Evolutionary conservation across 257 asterid species (phyloP), one percentile per base, ranked within the genome.

Genomic region (Ilex asprella): DNA sequence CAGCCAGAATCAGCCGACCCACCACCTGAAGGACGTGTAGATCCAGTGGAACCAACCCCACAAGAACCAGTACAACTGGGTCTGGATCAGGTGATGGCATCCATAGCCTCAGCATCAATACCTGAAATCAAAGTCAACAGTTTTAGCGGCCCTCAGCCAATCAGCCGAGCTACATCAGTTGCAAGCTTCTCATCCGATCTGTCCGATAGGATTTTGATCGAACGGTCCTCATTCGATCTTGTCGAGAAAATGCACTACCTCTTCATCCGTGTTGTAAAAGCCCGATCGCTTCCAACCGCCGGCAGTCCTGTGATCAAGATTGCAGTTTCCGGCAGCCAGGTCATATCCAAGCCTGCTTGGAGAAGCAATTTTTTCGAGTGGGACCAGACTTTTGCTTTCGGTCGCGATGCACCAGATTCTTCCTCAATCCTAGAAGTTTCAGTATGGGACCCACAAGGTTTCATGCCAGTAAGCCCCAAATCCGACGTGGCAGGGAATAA

Each of bases 221-320:
- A 90, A 47, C 81, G 79, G 52, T 80, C 93, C 69, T 60, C 95
- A n/a, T 90, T 90, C 73, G 97, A 90, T 49, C 83, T 90, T 0
- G 97, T 90, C 0, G 97, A 90, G 58, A 90, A 90, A 49, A 90
- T 90, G 96, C 93, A 85, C 47, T 90, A 90, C 67, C 77, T 90
- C 31, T 90, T 87, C 32, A 81, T 90, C 3, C 80, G 96, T 2
- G 87, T 87, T 7, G 96, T 87, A 6, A 83, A 78, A 72, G 93
- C 95, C 7, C 82, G 97, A 41, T 78, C 88, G 0, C 95, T 90
- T 7, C 93, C 96, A 13, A 82, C 96, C 7, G 32, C 73, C 29
- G 89, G 93, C 1, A 65, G 67, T 59, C 97, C 97, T 14, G 85
- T 90, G 30, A 95, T 84, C 29, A 87, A 82, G 76, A 79, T 85